phyloP scores from a whole-genome alignment of 2,329 filamentous ascomycete genomes.

The Ophiocordyceps camponoti-saundersi region DNA sequence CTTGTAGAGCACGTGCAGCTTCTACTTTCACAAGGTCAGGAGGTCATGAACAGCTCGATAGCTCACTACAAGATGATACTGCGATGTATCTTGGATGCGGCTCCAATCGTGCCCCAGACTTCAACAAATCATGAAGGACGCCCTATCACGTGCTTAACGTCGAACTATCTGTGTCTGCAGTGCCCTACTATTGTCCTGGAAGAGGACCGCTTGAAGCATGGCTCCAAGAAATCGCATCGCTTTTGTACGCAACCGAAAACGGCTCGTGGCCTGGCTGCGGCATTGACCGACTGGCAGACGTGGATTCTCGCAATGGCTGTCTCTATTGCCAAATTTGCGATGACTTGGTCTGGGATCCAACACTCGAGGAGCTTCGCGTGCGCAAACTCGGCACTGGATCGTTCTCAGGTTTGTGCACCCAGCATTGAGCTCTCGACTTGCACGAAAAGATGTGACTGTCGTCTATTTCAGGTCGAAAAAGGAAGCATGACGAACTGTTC shows the following conservation, averaged over 20 bases:
- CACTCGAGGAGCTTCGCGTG: slow-evolving; percentile 57
- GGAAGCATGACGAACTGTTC: slow-evolving; percentile 58
- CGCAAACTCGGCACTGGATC: slow-evolving; percentile 51
- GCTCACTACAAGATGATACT: slow-evolving; percentile 57
- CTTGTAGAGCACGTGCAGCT: slow-evolving; percentile 52
- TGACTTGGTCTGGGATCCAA: slow-evolving; percentile 71
- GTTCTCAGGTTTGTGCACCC: slow-evolving; percentile 36
- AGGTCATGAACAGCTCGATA: slow-evolving; percentile 51
- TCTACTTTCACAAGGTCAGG: slow-evolving; percentile 43
- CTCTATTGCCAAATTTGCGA: slow-evolving; percentile 70
- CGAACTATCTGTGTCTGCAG: slow-evolving; percentile 57
- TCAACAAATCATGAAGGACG: slow-evolving; percentile 39
- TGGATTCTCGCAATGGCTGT: slow-evolving; percentile 59
- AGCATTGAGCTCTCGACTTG: background rate
- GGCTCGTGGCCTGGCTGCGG: background rate
- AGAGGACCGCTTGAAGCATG: slow-evolving; percentile 49
- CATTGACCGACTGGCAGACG: slow-evolving; percentile 33
- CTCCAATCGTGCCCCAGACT: slow-evolving; percentile 47
- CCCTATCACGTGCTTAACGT: slow-evolving; percentile 42
- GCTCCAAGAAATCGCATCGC: slow-evolving; percentile 49
- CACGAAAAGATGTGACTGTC: background rate
- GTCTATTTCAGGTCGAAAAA: slow-evolving; percentile 40
- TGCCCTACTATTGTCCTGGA: slow-evolving; percentile 53
- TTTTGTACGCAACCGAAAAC: slow-evolving; percentile 42
- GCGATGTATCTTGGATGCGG: slow-evolving; percentile 51